A percentile compares a stretch with the other conserved stretches of the same genome.
phyloP scores from a whole-genome alignment of 202 grass and related monocot species.

The Bolboschoenoplectus hybrid region DNA sequence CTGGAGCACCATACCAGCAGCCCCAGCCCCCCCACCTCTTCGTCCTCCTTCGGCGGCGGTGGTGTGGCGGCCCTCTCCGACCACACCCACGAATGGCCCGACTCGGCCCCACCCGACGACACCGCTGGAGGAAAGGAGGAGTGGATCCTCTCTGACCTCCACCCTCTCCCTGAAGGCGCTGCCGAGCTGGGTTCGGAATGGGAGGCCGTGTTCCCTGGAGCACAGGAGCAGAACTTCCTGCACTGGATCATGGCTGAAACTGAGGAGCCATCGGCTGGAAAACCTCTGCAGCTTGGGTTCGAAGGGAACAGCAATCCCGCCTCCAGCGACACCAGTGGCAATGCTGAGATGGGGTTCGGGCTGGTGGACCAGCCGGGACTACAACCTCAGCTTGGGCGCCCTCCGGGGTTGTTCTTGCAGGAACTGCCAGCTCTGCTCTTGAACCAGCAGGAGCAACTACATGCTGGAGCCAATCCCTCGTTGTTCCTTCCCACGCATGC shows the following conservation, averaged over 20 bases:
- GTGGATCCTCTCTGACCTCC: constrained; percentile 42
- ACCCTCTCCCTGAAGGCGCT: constrained; percentile 46
- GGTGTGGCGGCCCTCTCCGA: constrained; percentile 67
- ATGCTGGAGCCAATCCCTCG: constrained; percentile 45
- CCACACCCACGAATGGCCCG: constrained; percentile 48
- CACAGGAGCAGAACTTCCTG: constrained; percentile 62
- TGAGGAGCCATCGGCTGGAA: constrained; percentile 43
- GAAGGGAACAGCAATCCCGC: constrained; percentile 23
- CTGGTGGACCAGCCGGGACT: constrained; percentile 55
- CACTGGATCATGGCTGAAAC: constrained; percentile 60
- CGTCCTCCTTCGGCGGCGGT: constrained; percentile 57
- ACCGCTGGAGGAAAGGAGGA: constrained; percentile 51
- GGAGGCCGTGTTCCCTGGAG: constrained; percentile 49
- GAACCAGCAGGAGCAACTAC: constrained; percentile 61
- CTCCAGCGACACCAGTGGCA: constrained; percentile 18
- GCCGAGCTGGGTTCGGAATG: constrained; percentile 48
- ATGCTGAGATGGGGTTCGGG: constrained; percentile 39
- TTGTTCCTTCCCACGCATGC: constrained; percentile 42
- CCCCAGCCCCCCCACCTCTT: constrained; percentile 63
- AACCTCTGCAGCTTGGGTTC: constrained; percentile 8
- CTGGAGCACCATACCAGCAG: constrained; percentile 80
- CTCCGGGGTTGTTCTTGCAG: constrained; percentile 39
- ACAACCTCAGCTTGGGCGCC: constrained; percentile 38
- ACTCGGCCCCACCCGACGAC: constrained; percentile 35
- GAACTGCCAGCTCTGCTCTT: constrained; percentile 43